Conservation (phyloP, 768 basidiomycete species). For the Pulveroboletus sp. region DNA sequence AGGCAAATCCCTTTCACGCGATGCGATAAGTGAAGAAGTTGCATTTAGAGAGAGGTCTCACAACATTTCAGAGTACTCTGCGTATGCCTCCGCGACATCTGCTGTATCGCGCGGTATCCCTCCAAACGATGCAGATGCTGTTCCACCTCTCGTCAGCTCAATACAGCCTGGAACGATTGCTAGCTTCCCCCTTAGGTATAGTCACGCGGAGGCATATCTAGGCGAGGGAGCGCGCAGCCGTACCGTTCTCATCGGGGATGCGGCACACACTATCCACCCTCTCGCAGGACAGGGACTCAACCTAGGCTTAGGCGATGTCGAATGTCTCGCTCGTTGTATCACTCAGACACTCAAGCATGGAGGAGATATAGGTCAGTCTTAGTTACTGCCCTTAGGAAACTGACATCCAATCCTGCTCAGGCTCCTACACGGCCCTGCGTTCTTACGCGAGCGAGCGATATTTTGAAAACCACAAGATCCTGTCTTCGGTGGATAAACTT, state of each 20-base stretch:
- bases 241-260: constrained; percentile 91
- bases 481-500: constrained; percentile 85
- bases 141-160: constrained; percentile 74
- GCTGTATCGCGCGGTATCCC: constrained; percentile 48
- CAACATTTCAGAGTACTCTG: constrained; percentile 58
- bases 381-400: background rate
- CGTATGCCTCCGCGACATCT: constrained; percentile 50
- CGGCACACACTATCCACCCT: constrained; percentile 93
- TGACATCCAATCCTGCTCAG: constrained; percentile 33
- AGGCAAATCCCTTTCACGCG: constrained; percentile 44
- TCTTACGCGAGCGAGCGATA: constrained; percentile 84
- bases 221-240: constrained; percentile 65
- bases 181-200: constrained; percentile 86
- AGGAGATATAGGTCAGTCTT: constrained; percentile 73
- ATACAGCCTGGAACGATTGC: constrained; percentile 76
- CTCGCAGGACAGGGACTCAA: constrained; percentile 96
- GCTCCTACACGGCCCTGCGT: constrained; percentile 69
- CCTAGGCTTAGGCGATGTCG: constrained; percentile 86
- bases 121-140: constrained; percentile 52
- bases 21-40: constrained; percentile 60
- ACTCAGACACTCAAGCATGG: constrained; percentile 56
- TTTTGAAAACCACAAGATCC: constrained; percentile 79
- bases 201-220: constrained; percentile 83
- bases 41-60: constrained; percentile 73
- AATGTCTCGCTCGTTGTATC: constrained; percentile 67